Conservation (phyloP, 2,329 filamentous ascomycete genomes). For the Mycocentrospora acerina region DNA sequence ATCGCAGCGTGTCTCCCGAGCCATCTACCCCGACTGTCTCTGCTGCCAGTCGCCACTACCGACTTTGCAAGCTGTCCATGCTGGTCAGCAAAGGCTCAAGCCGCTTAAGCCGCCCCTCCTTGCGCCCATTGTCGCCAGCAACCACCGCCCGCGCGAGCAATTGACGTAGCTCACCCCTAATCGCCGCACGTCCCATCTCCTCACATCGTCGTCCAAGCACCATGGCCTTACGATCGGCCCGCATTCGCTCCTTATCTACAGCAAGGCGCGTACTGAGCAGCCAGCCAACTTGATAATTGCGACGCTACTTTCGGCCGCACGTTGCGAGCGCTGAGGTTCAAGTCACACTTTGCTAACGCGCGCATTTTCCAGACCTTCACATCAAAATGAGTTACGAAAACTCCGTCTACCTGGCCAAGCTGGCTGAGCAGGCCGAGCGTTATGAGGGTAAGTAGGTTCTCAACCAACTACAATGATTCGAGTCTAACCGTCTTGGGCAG, state of each 20-base stretch:
- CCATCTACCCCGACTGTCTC: constrained; percentile 8
- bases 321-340: constrained; percentile 12
- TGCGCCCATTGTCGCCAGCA: constrained; percentile 23
- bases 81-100: constrained; percentile 19
- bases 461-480: constrained; percentile 3
- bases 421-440: constrained; percentile 99
- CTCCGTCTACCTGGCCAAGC: constrained; percentile 99
- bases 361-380: constrained; percentile 24
- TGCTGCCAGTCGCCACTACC: constrained; percentile 8
- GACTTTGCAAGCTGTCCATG: constrained; percentile 11
- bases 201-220: constrained; percentile 1
- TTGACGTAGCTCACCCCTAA: constrained; percentile 9
- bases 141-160: constrained; percentile 22
- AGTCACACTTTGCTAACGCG: constrained; percentile 26
- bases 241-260: constrained; percentile 9
- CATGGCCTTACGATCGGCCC: constrained; percentile 1
- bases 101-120: constrained; percentile 32
- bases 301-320: constrained; percentile 9
- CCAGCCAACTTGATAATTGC: constrained; percentile 16
- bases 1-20: constrained; percentile 13
- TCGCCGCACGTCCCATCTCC: constrained; percentile 3
- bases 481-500: constrained; percentile 52
- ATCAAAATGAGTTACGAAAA: constrained; percentile 97
- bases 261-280: constrained; percentile 20
- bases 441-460: constrained; percentile 76